Conservation (phyloP, 2,329 filamentous ascomycete genomes). For the Pseudogymnoascus destructans region DNA sequence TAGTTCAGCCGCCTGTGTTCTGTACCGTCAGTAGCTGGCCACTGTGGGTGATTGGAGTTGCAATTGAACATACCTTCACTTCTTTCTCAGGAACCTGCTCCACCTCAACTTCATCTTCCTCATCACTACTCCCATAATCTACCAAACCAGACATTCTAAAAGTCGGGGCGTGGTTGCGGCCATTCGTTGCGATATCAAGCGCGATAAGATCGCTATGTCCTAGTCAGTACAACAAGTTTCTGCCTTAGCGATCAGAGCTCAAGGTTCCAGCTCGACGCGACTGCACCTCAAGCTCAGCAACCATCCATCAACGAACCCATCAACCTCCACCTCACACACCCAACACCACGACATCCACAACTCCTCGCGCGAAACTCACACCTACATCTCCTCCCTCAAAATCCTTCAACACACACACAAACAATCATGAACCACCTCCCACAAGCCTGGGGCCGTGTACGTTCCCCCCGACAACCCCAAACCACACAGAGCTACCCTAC, state of each 20-base stretch:
- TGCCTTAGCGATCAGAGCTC: constrained; percentile 1
- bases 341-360: not conserved
- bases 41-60: not conserved
- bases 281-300: constrained; percentile 8
- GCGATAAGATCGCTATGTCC: not conserved
- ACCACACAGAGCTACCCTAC: constrained; percentile 18
- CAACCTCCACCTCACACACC: not conserved
- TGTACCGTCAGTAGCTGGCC: not conserved
- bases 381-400: constrained; percentile 9
- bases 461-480: constrained; percentile 23
- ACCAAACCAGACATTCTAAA: constrained; percentile 26
- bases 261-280: constrained; percentile 10
- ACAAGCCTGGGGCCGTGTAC: constrained; percentile 59
- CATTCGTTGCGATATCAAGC: not conserved
- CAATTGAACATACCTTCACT: constrained; percentile 4
- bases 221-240: not conserved
- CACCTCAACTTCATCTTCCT: constrained; percentile 22
- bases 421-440: constrained; percentile 55
- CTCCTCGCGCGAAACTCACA: not conserved
- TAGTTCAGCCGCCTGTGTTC: not conserved
- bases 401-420: constrained; percentile 10
- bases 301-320: not conserved
- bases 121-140: constrained; percentile 30
- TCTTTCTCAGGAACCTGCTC: constrained; percentile 9
- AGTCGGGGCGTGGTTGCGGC: not conserved